phyloP scores from a whole-genome alignment of 2,329 filamentous ascomycete genomes.

The Parascedosporium putredinis region DNA sequence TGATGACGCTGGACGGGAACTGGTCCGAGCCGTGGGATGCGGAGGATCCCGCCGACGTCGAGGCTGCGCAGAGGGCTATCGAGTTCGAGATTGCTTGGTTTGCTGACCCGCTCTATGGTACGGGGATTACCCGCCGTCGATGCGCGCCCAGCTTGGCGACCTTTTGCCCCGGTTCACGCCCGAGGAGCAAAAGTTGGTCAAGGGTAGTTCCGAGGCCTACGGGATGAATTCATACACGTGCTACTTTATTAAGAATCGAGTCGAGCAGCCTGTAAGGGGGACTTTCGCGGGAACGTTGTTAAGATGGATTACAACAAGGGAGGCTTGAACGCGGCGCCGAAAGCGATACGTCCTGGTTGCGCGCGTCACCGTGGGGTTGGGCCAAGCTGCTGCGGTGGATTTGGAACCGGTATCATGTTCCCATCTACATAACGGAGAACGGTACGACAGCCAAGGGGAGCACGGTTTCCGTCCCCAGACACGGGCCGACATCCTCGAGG shows the following conservation, averaged over 20 bases:
- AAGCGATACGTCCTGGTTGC: constrained; percentile 28
- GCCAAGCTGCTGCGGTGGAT: constrained; percentile 28
- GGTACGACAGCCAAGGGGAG: constrained; percentile 30
- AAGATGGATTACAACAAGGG: constrained; percentile 24
- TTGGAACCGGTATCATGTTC: constrained; percentile 27
- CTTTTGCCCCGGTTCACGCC: constrained; percentile 22
- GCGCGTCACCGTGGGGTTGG: constrained; percentile 27
- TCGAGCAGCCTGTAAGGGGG: constrained; percentile 23
- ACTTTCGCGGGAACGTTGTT: constrained; percentile 29
- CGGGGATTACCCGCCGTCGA: constrained; percentile 26
- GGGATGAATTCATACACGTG: constrained; percentile 34
- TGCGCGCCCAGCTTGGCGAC: constrained; percentile 19
- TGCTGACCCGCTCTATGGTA: constrained; percentile 24
- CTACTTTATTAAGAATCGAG: constrained; percentile 25
- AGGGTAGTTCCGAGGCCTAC: constrained; percentile 27
- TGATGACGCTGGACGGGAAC: constrained; percentile 31
- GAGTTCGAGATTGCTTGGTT: constrained; percentile 34
- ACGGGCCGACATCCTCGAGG: constrained; percentile 23
- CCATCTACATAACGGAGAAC: constrained; percentile 33
- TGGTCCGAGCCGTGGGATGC: constrained; percentile 30
- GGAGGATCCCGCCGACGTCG: constrained; percentile 22
- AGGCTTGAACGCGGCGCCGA: constrained; percentile 22
- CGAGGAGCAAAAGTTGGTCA: constrained; percentile 26
- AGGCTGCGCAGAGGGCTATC: constrained; percentile 26
- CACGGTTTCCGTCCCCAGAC: constrained; percentile 19